These are phyloP conservation scores for Cryptomeria japonica DNA, from an alignment of 75 land plant species.

Conservation along the genomic window DNA sequence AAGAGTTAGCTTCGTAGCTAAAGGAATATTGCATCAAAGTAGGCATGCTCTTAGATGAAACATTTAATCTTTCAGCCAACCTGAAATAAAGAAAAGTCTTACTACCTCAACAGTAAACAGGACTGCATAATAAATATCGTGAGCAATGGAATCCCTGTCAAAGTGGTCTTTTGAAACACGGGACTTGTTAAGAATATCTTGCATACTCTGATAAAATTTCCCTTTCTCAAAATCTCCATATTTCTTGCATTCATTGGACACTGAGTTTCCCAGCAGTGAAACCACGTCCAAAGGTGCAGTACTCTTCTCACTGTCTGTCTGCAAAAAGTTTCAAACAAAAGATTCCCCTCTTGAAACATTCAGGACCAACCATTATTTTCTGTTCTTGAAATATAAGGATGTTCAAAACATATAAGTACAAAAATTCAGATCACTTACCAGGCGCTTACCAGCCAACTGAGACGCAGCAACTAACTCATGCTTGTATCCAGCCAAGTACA, in stretches of 20 bases:
- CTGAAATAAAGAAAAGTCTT: not conserved
- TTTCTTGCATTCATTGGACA: slow-evolving; percentile 32
- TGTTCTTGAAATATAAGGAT: not conserved
- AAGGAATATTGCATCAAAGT: not conserved
- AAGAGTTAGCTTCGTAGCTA: not conserved
- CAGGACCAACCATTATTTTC: slow-evolving; percentile 3
- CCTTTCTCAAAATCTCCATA: slow-evolving; percentile 45
- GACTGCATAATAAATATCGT: slow-evolving; percentile 37
- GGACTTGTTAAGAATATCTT: slow-evolving; percentile 31
- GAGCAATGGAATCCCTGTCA: slow-evolving; percentile 35
- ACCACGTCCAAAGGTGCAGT: slow-evolving; percentile 38
- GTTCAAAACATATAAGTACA: not conserved
- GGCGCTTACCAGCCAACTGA: slow-evolving; percentile 27
- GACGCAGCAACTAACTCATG: slow-evolving; percentile 29
- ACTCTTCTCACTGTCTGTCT: slow-evolving; percentile 32
- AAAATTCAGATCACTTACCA: slow-evolving; percentile 15
- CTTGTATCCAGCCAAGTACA: slow-evolving; percentile 40
- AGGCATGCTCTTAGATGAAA: not conserved
- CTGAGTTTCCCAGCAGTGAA: slow-evolving; percentile 24
- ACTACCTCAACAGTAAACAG: slow-evolving; percentile 32
- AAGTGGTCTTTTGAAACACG: slow-evolving; percentile 37
- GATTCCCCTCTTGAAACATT: not conserved
- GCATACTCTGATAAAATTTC: slow-evolving; percentile 28
- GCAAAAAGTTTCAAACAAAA: not conserved
- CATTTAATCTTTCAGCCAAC: not conserved